Evolutionary conservation across 2,329 filamentous ascomycete genomes (phyloP), one percentile per base, ranked within the genome.

Genomic region (Botrytis pseudocinerea): DNA sequence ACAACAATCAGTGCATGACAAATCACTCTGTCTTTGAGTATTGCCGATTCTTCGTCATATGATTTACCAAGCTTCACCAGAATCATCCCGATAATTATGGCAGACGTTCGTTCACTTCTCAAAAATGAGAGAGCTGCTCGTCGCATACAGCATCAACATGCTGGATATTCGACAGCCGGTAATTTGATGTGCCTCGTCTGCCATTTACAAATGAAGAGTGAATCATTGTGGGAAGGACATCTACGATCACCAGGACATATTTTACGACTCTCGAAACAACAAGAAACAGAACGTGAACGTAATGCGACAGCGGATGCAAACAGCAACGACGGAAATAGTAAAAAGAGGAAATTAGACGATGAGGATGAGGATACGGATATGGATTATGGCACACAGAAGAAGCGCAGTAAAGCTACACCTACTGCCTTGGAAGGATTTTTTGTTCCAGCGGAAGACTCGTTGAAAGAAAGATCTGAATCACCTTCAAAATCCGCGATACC

Each of bases 81-180:
- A 16, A 57, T 32, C 65, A 32, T 20, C 28, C 48, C 10, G 66
- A 38, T 22, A 59, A 60, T 25, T 42, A 95, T 96, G 92, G 87
- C 93, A 77, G 93, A 97, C 82, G 91, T 93, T 40, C 91, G 94
- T 78, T 89, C 92, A 51, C 88, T 97, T 66, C 87, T 97, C 73
- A 92, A 93, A 78, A 91, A 91, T 79, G 92, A 95, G 82, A 90
- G 93, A 76, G 89, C 90, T 72, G 88, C 91, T 75, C 90, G 93
- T 73, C 89, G 92, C 76, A 90, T 95, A 78, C 87, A 90, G 69
- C 91, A 93, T 78, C 89, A 91, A 6, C 85, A 91, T 78, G 90
- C 91, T 60, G 84, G 86, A 71, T 93, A 94, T 83, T 89, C 90
- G 8, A 87, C 89, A 75, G 85, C 88, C 22, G 91, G 91, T 74